phyloP scores from a whole-genome alignment of 257 asterid species.

The Coffea canephora region DNA sequence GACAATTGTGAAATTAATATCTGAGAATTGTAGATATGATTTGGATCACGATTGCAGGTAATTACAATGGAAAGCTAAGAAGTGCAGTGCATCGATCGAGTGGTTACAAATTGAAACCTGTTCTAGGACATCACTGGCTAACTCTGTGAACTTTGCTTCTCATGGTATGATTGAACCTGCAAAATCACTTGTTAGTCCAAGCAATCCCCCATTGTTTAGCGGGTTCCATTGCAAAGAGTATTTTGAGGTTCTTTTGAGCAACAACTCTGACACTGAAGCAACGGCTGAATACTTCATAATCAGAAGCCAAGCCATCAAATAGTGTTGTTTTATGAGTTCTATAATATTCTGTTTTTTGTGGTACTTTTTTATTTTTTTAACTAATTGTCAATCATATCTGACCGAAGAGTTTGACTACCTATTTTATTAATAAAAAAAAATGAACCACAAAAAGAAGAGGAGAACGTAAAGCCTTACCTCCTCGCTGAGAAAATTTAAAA shows the following conservation, averaged over 20 bases:
- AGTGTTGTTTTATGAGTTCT: not conserved
- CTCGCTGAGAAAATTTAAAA: no score
- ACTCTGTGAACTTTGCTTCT: not conserved
- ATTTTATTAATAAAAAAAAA: no score
- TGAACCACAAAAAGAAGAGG: no score
- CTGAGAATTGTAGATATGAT: no score
- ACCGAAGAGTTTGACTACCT: no score
- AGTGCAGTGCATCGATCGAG: constrained; percentile 16
- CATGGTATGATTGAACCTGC: constrained; percentile 5
- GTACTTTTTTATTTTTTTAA: no score
- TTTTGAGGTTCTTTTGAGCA: not conserved
- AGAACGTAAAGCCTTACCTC: no score
- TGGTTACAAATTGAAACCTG: constrained; percentile 10
- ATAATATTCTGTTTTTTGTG: no score
- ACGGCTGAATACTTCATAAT: not conserved
- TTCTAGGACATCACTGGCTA: not conserved
- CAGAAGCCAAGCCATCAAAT: not conserved
- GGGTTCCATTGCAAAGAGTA: constrained; percentile 6
- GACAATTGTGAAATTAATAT: no score
- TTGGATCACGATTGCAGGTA: not conserved
- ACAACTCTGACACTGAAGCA: constrained; percentile 10
- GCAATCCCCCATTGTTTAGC: constrained; percentile 1
- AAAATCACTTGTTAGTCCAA: not conserved
- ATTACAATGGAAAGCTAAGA: constrained; percentile 14
- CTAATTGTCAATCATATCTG: no score